phyloP scores from a whole-genome alignment of 352 stramenopile genomes.

The Phytophthora cryptogea region DNA sequence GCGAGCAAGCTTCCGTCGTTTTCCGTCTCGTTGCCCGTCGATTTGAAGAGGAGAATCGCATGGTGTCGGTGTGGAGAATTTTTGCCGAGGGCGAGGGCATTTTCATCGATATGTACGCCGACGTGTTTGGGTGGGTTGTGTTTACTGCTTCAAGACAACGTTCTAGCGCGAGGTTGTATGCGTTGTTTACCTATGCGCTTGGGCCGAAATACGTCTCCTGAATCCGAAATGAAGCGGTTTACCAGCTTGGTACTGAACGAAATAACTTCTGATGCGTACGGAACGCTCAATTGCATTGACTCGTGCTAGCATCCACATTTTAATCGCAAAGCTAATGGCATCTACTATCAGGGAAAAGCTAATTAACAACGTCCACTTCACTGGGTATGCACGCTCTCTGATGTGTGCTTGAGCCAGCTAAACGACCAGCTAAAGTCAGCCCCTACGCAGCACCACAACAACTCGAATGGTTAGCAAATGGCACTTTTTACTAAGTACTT shows the following conservation, averaged over 20 bases:
- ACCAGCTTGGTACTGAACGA: constrained; percentile 4
- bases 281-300: background rate
- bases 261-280: background rate
- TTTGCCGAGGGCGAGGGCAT: constrained; percentile 34
- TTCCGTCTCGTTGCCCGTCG: constrained; percentile 28
- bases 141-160: background rate
- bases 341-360: no score
- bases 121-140: constrained; percentile 19
- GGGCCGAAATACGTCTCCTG: no score
- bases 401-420: no score
- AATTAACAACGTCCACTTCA: no score
- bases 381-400: no score
- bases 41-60: constrained; percentile 43
- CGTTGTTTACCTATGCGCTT: background rate
- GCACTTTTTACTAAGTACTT: no score
- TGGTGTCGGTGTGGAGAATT: constrained; percentile 50
- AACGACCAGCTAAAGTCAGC: no score
- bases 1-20: no score
- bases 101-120: constrained; percentile 7
- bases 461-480: no score
- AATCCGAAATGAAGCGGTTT: constrained; percentile 4
- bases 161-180: background rate
- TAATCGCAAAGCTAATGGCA: no score
- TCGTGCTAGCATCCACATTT: no score
- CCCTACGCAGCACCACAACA: no score